Evolutionary conservation across 176 grass and related monocot genomes (phyloP).

Genomic region (Zizania latifolia): DNA sequence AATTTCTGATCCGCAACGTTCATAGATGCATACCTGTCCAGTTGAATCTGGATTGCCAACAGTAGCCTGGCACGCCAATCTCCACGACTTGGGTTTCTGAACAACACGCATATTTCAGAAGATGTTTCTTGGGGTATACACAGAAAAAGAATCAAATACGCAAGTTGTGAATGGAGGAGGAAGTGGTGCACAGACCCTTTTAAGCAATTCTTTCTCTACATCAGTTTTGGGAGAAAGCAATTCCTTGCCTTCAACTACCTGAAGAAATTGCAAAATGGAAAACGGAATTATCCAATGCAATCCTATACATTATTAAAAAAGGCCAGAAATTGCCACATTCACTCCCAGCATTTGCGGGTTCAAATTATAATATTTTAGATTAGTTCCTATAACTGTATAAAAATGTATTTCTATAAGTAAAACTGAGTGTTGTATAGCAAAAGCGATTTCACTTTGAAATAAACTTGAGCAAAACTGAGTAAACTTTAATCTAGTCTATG

Average conservation of each 20-base stretch:
- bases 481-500: no score
- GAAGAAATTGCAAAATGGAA: not conserved
- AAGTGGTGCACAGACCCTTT: conserved; percentile 43
- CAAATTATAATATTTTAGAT: no score
- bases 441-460: no score
- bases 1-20: not conserved
- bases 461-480: no score
- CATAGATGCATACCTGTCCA: conserved; percentile 50
- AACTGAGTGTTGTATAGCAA: no score
- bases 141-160: not conserved
- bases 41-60: conserved; percentile 77
- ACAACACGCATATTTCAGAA: not conserved
- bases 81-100: conserved; percentile 90
- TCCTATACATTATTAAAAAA: no score
- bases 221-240: conserved; percentile 63
- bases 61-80: conserved; percentile 80
- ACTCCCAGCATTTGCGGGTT: no score
- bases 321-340: no score
- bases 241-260: conserved; percentile 82
- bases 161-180: not conserved
- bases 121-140: not conserved
- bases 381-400: no score
- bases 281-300: not conserved
- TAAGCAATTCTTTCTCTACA: conserved; percentile 68
- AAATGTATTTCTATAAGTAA: no score